Evolutionary conservation across 163 green algal genomes (phyloP).

Genomic region (Chlorella variabilis): DNA sequence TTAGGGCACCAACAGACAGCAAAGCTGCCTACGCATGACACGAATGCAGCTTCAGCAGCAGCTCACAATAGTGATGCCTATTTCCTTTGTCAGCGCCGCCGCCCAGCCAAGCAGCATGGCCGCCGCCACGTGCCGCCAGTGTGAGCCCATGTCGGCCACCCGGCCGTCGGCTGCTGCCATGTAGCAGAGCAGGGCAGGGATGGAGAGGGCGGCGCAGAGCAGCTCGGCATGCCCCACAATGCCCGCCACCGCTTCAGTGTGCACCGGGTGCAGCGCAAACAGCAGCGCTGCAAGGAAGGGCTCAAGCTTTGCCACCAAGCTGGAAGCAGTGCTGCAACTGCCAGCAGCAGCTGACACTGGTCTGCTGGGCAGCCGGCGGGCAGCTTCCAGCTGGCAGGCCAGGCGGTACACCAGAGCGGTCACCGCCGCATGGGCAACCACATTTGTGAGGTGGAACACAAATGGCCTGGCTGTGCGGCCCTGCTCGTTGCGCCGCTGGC

Average conservation of each 20-base stretch:
- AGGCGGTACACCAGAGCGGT: slow-evolving; percentile 62
- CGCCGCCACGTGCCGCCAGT: slow-evolving; percentile 52
- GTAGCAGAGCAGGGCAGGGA: slow-evolving; percentile 65
- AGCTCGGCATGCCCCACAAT: slow-evolving; percentile 83
- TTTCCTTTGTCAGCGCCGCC: slow-evolving; percentile 81
- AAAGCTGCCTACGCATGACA: no score
- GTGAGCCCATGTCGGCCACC: not conserved
- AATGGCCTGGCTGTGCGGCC: slow-evolving; percentile 51
- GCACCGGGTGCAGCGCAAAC: slow-evolving; percentile 81
- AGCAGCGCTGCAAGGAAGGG: slow-evolving; percentile 60
- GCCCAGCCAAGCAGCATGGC: slow-evolving; percentile 41
- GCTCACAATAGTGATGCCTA: slow-evolving; percentile 77
- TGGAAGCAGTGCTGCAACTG: not conserved
- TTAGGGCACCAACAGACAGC: not conserved
- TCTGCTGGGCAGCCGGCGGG: not conserved
- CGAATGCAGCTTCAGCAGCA: not conserved
- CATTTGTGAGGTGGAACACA: slow-evolving; percentile 69
- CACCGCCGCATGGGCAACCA: slow-evolving; percentile 63
- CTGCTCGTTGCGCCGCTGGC: not conserved
- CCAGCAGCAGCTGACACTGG: not conserved
- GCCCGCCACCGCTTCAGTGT: slow-evolving; percentile 83
- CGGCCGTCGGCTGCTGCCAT: slow-evolving; percentile 47
- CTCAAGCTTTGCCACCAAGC: slow-evolving; percentile 16
- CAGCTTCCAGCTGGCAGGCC: slow-evolving; percentile 21
- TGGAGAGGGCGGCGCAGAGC: slow-evolving; percentile 58